Conservation (phyloP, 208 protist genomes). For the Trypanosoma conorhini region DNA sequence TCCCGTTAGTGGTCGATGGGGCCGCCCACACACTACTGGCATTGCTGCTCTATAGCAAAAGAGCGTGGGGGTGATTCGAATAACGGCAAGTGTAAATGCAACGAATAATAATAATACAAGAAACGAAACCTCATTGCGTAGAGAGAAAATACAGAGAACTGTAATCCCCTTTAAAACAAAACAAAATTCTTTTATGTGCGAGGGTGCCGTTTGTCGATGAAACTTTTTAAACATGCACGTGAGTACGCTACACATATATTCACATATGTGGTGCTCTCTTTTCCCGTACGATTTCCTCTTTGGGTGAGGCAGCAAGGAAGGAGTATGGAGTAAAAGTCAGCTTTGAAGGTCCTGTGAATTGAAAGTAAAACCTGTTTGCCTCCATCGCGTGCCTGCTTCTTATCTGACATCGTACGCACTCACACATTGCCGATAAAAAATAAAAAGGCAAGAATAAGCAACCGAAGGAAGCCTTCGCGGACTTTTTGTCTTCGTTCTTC, state of each 20-base stretch:
- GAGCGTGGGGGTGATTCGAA: neutral
- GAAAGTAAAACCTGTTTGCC: neutral
- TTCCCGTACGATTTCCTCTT: neutral
- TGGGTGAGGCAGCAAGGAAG: neutral
- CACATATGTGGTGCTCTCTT: neutral
- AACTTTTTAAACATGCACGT: neutral
- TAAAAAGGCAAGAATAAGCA: neutral
- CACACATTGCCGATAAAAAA: neutral
- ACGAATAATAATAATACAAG: neutral
- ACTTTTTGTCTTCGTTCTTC: neutral
- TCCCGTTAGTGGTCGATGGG: constrained; percentile 83
- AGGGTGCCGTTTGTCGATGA: neutral
- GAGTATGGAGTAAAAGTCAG: neutral
- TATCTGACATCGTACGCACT: neutral
- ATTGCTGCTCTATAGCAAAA: constrained; percentile 37
- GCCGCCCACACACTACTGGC: constrained; percentile 67
- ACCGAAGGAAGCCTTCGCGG: neutral
- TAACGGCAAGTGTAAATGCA: constrained; percentile 1
- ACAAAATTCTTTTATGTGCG: too few relatives aligned
- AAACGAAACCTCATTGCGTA: neutral
- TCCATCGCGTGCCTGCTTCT: neutral
- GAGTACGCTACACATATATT: neutral
- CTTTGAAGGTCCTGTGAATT: neutral
- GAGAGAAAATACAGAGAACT: neutral
- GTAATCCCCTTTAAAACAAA: too few relatives aligned